phyloP scores from a whole-genome alignment of 108 stramenopile species.

The Nitzschia sp. region DNA sequence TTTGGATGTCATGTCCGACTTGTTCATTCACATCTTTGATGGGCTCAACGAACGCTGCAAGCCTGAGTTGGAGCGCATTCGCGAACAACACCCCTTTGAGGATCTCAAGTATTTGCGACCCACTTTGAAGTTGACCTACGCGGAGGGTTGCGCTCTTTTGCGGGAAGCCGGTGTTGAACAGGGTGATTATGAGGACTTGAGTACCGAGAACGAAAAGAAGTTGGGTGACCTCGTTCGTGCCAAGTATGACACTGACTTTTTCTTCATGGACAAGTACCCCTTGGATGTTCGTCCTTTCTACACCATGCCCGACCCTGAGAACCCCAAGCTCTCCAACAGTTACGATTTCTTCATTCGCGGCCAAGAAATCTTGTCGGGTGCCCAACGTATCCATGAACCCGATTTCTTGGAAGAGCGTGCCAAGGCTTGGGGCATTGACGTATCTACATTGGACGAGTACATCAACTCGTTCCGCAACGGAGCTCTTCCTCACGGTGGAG shows the following conservation, averaged over 20 bases:
- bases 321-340: constrained; percentile 90
- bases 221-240: constrained; percentile 94
- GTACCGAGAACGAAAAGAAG: constrained; percentile 96
- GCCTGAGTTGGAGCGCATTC: constrained; percentile 87
- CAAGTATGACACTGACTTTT: constrained; percentile 99
- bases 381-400: constrained; percentile 98
- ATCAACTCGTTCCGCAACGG: constrained; percentile 97
- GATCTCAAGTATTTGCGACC: constrained; percentile 90
- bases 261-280: constrained; percentile 99
- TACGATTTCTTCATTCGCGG: constrained; percentile 99
- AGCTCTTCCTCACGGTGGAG: constrained; percentile 95
- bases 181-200: constrained; percentile 93
- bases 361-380: constrained; percentile 98
- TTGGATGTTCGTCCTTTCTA: constrained; percentile 96
- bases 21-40: constrained; percentile 98
- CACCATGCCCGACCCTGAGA: constrained; percentile 97
- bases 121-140: constrained; percentile 90
- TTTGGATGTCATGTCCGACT: constrained; percentile 92
- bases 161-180: constrained; percentile 82
- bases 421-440: constrained; percentile 86
- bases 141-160: constrained; percentile 87
- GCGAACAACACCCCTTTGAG: constrained; percentile 96
- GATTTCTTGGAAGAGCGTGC: constrained; percentile 90
- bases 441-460: constrained; percentile 85
- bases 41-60: constrained; percentile 85